phyloP scores from a whole-genome alignment of 352 stramenopile species.

The Globisporangium megalacanthum region DNA sequence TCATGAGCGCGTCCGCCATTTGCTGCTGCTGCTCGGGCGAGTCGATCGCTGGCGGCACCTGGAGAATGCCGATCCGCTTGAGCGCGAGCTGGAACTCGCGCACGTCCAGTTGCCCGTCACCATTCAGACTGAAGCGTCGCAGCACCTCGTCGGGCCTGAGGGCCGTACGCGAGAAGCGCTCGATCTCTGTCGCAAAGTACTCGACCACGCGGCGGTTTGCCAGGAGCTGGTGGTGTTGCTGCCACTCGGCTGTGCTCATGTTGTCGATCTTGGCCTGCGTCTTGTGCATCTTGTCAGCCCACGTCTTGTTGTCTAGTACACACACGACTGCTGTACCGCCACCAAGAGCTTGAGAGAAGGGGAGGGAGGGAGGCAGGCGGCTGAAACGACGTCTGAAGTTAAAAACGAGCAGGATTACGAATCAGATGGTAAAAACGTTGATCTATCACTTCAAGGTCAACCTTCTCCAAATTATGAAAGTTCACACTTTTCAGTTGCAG shows the following conservation, averaged over 20 bases:
- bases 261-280: slow-evolving; percentile 69
- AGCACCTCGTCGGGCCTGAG: slow-evolving; percentile 71
- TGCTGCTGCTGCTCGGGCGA: slow-evolving; percentile 10
- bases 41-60: slow-evolving; percentile 2
- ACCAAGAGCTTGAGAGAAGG: too few relatives aligned
- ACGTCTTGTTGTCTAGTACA: too few relatives aligned
- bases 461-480: too few relatives aligned
- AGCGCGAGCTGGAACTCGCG: slow-evolving; percentile 70
- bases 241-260: slow-evolving; percentile 74
- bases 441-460: too few relatives aligned
- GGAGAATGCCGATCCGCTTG: slow-evolving; percentile 62
- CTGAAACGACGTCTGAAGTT: too few relatives aligned
- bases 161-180: slow-evolving; percentile 47
- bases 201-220: slow-evolving; percentile 46
- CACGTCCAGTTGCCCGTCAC: slow-evolving; percentile 64
- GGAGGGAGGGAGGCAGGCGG: too few relatives aligned
- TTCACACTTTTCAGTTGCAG: too few relatives aligned
- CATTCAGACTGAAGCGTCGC: slow-evolving; percentile 70
- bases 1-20: slow-evolving; percentile 9
- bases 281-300: slow-evolving; percentile 36
- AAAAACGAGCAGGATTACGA: too few relatives aligned
- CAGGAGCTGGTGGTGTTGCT: slow-evolving; percentile 64
- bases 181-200: slow-evolving; percentile 56
- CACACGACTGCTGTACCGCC: too few relatives aligned
- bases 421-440: too few relatives aligned